phyloP scores from a whole-genome alignment of 1,284 basidiomycete species.

The Schizophyllum commune region DNA sequence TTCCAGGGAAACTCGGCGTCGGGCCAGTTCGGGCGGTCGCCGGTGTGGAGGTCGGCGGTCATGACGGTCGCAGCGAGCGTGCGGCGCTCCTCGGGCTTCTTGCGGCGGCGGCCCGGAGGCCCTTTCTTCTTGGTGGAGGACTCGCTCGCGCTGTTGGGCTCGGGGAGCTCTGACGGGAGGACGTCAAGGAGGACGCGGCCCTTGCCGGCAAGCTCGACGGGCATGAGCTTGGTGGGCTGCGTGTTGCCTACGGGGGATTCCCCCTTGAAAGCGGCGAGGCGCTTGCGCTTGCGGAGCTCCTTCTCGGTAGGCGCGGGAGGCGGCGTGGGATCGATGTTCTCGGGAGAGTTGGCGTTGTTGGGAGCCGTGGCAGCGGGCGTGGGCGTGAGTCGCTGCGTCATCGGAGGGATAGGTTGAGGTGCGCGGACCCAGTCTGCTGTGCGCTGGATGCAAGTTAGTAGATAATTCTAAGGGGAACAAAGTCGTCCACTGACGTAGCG shows the following conservation, averaged over 20 bases:
- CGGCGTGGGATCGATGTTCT: slow-evolving; percentile 1
- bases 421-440: slow-evolving; percentile 47
- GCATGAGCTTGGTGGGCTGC: slow-evolving; percentile 34
- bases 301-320: slow-evolving; percentile 39
- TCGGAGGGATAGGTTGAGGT: slow-evolving; percentile 28
- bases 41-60: slow-evolving; percentile 5
- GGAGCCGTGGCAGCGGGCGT: slow-evolving; percentile 28
- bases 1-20: slow-evolving; percentile 72
- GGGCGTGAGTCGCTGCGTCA: slow-evolving; percentile 12
- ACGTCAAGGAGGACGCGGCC: slow-evolving; percentile 59
- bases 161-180: slow-evolving; percentile 13
- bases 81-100: slow-evolving; percentile 11
- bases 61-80: slow-evolving; percentile 2
- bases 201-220: slow-evolving; percentile 56
- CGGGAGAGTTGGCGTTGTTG: slow-evolving; percentile 21
- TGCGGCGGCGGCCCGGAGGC: slow-evolving; percentile 4
- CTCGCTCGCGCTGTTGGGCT: slow-evolving; percentile 19
- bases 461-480: background rate
- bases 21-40: slow-evolving; percentile 60
- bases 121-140: slow-evolving; percentile 8
- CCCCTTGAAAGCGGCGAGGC: slow-evolving; percentile 52
- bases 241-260: slow-evolving; percentile 16
- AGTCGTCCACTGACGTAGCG: slow-evolving; percentile 43
- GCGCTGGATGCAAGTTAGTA: slow-evolving; percentile 23
- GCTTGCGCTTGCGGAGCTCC: slow-evolving; percentile 53